Evolutionary conservation across 352 stramenopile species (phyloP).

Genomic region (Phytophthora fragariae): DNA sequence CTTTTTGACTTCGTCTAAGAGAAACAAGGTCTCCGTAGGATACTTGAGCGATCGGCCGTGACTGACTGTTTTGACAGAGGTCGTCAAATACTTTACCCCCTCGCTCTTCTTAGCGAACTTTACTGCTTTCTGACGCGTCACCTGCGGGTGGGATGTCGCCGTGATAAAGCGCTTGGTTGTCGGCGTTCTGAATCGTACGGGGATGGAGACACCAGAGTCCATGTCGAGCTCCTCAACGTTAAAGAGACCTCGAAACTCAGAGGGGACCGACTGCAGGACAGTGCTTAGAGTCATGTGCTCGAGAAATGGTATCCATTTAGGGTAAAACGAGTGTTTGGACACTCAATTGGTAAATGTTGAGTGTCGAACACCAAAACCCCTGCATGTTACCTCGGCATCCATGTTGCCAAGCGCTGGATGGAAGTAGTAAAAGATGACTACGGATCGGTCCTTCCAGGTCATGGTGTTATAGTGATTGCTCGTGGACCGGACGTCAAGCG

Average conservation of each 20-base stretch:
- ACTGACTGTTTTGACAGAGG: neutral
- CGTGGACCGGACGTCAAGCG: neutral
- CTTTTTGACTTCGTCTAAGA: neutral
- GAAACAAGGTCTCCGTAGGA: neutral
- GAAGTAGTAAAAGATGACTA: conserved; percentile 3
- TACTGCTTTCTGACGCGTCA: neutral
- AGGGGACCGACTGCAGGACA: neutral
- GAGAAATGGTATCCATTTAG: neutral
- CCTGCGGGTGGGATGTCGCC: neutral
- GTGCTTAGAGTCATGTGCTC: neutral
- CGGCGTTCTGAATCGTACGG: neutral
- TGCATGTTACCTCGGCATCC: neutral
- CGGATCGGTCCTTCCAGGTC: neutral
- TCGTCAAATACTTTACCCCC: neutral
- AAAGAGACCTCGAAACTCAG: neutral
- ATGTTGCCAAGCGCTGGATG: neutral
- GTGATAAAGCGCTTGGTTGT: neutral
- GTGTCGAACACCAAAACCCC: neutral
- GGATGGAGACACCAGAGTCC: neutral
- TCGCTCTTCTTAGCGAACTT: neutral
- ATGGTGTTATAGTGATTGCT: neutral
- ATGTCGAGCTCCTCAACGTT: neutral
- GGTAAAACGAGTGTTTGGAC: neutral
- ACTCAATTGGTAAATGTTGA: neutral
- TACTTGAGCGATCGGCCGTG: neutral